Evolutionary conservation across 257 asterid genomes (phyloP).

Genomic region (Vinca minor): DNA sequence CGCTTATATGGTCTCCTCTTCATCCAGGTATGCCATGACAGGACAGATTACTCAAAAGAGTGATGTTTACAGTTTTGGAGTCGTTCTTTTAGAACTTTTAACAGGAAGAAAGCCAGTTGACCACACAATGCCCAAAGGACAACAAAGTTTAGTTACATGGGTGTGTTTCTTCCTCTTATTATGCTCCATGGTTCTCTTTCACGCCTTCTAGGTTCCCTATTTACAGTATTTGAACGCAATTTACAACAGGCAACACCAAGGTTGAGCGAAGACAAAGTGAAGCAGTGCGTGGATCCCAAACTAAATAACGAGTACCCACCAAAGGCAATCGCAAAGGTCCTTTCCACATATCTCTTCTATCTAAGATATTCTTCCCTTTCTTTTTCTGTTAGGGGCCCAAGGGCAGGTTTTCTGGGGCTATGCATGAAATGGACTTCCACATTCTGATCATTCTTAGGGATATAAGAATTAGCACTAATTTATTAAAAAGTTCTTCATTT

Average conservation of each 20-base stretch:
- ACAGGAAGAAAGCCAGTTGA: constrained; percentile 90
- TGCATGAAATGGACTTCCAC: background rate
- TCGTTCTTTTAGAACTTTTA: constrained; percentile 64
- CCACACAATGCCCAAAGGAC: constrained; percentile 95
- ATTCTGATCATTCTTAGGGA: background rate
- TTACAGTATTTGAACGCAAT: background rate
- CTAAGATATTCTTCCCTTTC: background rate
- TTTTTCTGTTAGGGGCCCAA: background rate
- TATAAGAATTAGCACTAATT: background rate
- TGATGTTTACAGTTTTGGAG: constrained; percentile 84
- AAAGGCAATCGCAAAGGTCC: constrained; percentile 82
- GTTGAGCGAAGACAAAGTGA: constrained; percentile 87
- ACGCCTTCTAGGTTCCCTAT: background rate
- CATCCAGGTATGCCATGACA: constrained; percentile 74
- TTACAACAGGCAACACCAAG: constrained; percentile 79
- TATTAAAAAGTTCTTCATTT: background rate
- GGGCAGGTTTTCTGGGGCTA: background rate
- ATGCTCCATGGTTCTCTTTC: background rate
- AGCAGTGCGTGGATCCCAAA: constrained; percentile 82
- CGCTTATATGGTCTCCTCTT: background rate
- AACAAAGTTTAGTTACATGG: constrained; percentile 89
- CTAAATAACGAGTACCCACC: constrained; percentile 66
- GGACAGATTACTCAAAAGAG: constrained; percentile 84
- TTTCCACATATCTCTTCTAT: background rate
- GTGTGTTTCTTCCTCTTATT: constrained; percentile 15